Evolutionary conservation across 352 stramenopile species (phyloP).

Genomic region (Globisporangium cederbergense): DNA sequence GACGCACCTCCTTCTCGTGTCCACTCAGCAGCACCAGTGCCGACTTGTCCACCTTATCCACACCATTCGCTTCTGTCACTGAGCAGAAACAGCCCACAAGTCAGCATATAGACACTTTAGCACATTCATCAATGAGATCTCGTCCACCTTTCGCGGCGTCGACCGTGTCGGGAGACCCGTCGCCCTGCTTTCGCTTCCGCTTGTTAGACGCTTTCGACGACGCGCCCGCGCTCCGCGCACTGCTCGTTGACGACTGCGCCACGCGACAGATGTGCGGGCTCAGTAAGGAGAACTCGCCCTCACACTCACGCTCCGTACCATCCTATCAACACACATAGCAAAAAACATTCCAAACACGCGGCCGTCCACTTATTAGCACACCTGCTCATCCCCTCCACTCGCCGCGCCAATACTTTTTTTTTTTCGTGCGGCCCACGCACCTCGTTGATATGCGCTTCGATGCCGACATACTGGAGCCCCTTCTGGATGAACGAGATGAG

Average conservation of each 20-base stretch:
- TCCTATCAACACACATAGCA: slow-evolving; percentile 41
- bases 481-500: slow-evolving; percentile 99
- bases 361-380: neutral
- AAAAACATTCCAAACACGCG: neutral
- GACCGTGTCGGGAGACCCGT: slow-evolving; percentile 59
- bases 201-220: slow-evolving; percentile 68
- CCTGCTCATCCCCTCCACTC: slow-evolving; percentile 8
- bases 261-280: slow-evolving; percentile 90
- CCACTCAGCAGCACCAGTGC: slow-evolving; percentile 66
- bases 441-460: slow-evolving; percentile 90
- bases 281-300: slow-evolving; percentile 90
- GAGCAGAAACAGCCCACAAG: neutral
- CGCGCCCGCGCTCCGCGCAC: slow-evolving; percentile 36
- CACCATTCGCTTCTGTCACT: slow-evolving; percentile 54
- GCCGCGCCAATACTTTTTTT: neutral
- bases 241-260: slow-evolving; percentile 71
- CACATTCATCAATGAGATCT: neutral
- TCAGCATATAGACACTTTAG: slow-evolving; percentile 7
- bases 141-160: slow-evolving; percentile 61
- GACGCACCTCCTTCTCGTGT: slow-evolving; percentile 78
- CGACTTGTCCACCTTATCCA: slow-evolving; percentile 62
- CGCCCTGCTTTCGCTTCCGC: slow-evolving; percentile 70
- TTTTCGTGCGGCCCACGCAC: slow-evolving; percentile 20
- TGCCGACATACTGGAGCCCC: slow-evolving; percentile 93
- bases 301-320: slow-evolving; percentile 80